Evolutionary conservation across 495 filamentous ascomycete species (phyloP), one percentile per base, ranked within the genome.

Genomic region (Antarctomyces pellizariae): DNA sequence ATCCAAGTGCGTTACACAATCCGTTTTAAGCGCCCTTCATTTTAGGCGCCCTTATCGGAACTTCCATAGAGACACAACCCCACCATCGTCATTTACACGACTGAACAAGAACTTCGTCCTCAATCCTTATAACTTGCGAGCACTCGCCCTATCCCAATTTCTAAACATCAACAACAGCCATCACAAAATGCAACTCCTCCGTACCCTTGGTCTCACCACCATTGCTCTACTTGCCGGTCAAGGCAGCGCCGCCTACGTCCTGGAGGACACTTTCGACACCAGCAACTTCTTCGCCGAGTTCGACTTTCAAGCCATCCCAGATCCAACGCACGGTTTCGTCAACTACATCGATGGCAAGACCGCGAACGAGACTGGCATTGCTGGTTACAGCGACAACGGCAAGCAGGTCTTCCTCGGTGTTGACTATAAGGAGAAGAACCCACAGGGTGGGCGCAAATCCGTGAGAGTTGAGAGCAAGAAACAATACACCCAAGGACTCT

Each of bases 241-340:
- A 4, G 14, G 4, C 9, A 11, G 10, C 25, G 9, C 2, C 25
- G 25, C 9, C 7, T 61, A 61, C 38, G 36, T 35, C 3, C 41
- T 68, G 9, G 42, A 47, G 27, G 54, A 58, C 26, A 31, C 34
- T 27, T 70, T 50, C 44, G 48, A 57, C 33, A 22, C 33, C 5
- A 46, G 30, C 25, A 67, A 67, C 43, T 68, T 70, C 48, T 70
- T 68, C 46, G 33, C 49, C 16, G 45, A 49, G 23, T 68, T 67
- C 38, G 46, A 53, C 18, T 70, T 67, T 48, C 65, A 51, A 42
- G 48, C 32, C 26, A 37, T 36, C 1, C 29, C 49, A 0, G 72
- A 83, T 35, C 73, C 73, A 2, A 78, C 72, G 4, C 52, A 69
- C 35, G 74, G 73, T 5, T 74, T 59, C 40, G 73, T 79, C 33